These are phyloP conservation scores for Ascochyta rabiei DNA, from an alignment of 2,329 filamentous ascomycete species.

Conservation along the genomic window DNA sequence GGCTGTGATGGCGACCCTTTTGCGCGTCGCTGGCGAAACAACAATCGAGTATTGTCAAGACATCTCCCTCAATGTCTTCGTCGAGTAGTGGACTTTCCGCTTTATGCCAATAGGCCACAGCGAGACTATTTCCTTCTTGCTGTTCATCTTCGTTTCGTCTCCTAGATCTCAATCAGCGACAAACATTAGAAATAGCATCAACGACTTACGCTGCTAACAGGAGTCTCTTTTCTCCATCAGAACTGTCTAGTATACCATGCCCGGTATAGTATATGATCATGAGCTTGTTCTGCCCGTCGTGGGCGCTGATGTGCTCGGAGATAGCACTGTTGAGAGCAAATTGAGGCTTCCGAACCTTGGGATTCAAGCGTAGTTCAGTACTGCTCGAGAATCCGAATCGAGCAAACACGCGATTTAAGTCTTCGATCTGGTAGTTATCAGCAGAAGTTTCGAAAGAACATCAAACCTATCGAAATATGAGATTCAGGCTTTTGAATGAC, in stretches of 20 bases:
- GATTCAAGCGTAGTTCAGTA: not conserved
- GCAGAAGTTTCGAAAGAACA: no score
- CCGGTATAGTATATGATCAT: constrained; percentile 44
- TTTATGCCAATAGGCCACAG: constrained; percentile 21
- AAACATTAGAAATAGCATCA: not conserved
- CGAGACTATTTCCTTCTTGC: no score
- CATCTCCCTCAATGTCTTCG: constrained; percentile 23
- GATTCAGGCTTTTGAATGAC: not conserved
- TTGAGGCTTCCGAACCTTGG: not conserved
- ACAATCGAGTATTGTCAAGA: constrained; percentile 39
- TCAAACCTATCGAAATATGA: no score
- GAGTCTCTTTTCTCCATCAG: constrained; percentile 4
- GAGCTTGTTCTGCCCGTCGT: constrained; percentile 28
- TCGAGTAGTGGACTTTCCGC: constrained; percentile 24
- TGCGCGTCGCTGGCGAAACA: constrained; percentile 36
- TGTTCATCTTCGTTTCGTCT: no score
- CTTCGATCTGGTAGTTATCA: constrained; percentile 6
- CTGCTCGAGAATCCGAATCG: constrained; percentile 10
- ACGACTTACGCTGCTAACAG: constrained; percentile 26
- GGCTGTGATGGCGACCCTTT: constrained; percentile 16
- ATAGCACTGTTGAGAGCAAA: constrained; percentile 21
- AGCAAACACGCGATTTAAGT: constrained; percentile 7
- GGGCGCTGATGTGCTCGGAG: constrained; percentile 17
- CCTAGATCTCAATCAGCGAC: no score
- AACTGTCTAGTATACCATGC: constrained; percentile 22